Evolutionary conservation across 2,329 filamentous ascomycete species (phyloP), one percentile per base, ranked within the genome.

Genomic region (Phaeoacremonium minimum): DNA sequence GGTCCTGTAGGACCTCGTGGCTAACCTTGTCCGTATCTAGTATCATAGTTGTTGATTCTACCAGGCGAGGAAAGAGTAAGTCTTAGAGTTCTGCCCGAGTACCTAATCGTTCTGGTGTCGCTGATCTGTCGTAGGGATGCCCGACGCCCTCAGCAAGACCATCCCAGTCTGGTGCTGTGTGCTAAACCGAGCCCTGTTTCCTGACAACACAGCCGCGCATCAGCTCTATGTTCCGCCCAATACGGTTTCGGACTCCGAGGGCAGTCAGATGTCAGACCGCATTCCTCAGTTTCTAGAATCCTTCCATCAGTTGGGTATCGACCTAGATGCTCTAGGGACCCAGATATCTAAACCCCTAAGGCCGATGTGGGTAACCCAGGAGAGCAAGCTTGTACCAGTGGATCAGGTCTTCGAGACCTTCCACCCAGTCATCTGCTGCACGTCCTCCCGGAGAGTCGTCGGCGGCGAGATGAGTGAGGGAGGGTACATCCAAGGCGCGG

Each of bases 151-250:
- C 14, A 88, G 85, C 50, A 96, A 95, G 60, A 97, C 93, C 0
- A 72, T 97, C 17, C 91, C 93, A 3, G 86, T 95, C 44, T 98
- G 93, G 93, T 90, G 86, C 60, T 79, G 83, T 43, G 87, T 96
- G 14, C 63, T 96, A 50, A 97, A 97, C 61, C 71, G 75, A 32
- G 68, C 80, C 4, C 66, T 97, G 5, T 95, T 95, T 55, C 83
- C 85, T 0, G 61, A 69, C 15, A 46, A 66, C 35, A 55, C 63
- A 5, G 56, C 45, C 33, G 47, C 46, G 3, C 69, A 83, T 50
- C 48, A 59, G 2, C 71, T 97, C 7, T 74, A 80, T 50, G 84
- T 86, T 5, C 87, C 89, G 2, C 79, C 83, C 2, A 74, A 81
- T 42, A 77, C 83, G 18, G 78, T 95, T 11, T 81, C 85, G 4